These are phyloP conservation scores for Ophiocordyceps camponoti-leonardi DNA, from an alignment of 2,329 filamentous ascomycete genomes.

Conservation along the genomic window DNA sequence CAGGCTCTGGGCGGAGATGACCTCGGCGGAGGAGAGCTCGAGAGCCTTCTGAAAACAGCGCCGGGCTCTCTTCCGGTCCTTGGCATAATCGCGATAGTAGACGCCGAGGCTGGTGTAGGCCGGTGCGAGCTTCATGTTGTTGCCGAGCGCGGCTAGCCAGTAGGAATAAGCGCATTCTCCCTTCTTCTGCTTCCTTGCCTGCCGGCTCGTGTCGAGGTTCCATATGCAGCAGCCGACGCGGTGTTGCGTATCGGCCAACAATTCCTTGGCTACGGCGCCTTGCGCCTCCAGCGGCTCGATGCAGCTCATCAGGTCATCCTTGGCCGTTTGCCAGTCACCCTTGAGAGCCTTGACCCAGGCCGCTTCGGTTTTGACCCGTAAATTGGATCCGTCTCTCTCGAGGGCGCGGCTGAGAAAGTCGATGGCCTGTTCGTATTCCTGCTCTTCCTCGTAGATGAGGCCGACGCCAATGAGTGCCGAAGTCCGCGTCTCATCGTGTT, in stretches of 20 bases:
- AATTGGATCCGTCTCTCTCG: constrained; percentile 52
- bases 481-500: constrained; percentile 59
- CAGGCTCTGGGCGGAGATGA: constrained; percentile 72
- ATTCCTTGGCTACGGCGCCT: constrained; percentile 38
- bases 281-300: constrained; percentile 47
- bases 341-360: constrained; percentile 84
- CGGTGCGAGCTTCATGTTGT: constrained; percentile 73
- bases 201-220: constrained; percentile 59
- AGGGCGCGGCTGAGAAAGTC: constrained; percentile 66
- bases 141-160: constrained; percentile 71
- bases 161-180: constrained; percentile 56
- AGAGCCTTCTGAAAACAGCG: constrained; percentile 94
- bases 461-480: constrained; percentile 77
- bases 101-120: constrained; percentile 82
- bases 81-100: constrained; percentile 82
- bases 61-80: constrained; percentile 71
- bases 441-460: constrained; percentile 81
- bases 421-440: constrained; percentile 69
- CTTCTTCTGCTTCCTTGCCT: constrained; percentile 61
- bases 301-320: constrained; percentile 53
- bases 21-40: constrained; percentile 74
- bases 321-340: constrained; percentile 53
- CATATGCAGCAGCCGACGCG: constrained; percentile 76
- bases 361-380: constrained; percentile 67
- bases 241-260: constrained; percentile 76